A percentile compares a stretch with the other conserved stretches of the same genome.
Evolutionary conservation across 2,329 filamentous ascomycete species (phyloP).

Genomic region (Daldinia sp.): DNA sequence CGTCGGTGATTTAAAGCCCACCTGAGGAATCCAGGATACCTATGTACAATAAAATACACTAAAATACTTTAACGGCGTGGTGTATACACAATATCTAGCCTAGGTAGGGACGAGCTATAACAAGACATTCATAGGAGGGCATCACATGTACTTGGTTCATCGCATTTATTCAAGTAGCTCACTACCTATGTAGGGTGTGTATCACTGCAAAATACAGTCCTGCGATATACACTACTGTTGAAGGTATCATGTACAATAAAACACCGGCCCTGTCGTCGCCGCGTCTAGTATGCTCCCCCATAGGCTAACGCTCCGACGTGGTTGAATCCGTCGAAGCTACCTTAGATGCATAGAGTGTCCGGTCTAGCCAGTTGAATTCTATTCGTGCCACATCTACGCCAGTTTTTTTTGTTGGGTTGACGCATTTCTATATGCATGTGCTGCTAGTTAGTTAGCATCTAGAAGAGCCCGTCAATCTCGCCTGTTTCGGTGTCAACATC

Average conservation of each 20-base stretch:
- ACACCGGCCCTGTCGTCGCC: conserved; percentile 17
- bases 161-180: conserved; percentile 7
- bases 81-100: no score
- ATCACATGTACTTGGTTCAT: conserved; percentile 8
- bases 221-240: conserved; percentile 40
- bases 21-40: no score
- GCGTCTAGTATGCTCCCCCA: conserved; percentile 25
- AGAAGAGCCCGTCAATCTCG: conserved; percentile 91
- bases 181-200: not conserved
- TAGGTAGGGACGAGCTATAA: not conserved
- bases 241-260: conserved; percentile 41
- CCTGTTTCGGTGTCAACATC: conserved; percentile 86
- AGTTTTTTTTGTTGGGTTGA: conserved; percentile 11
- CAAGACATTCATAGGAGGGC: no score
- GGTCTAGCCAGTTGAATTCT: conserved; percentile 20
- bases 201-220: conserved; percentile 1
- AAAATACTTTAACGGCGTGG: no score
- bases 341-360: conserved; percentile 14
- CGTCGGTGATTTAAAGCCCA: no score
- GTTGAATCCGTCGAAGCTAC: conserved; percentile 41
- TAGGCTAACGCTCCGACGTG: conserved; percentile 29
- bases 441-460: conserved; percentile 49
- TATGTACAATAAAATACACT: no score
- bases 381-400: conserved; percentile 11
- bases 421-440: conserved; percentile 7